Base-by-base conservation (phyloP, 495 filamentous ascomycete genomes). In the Podospora appendiculata region DNA sequence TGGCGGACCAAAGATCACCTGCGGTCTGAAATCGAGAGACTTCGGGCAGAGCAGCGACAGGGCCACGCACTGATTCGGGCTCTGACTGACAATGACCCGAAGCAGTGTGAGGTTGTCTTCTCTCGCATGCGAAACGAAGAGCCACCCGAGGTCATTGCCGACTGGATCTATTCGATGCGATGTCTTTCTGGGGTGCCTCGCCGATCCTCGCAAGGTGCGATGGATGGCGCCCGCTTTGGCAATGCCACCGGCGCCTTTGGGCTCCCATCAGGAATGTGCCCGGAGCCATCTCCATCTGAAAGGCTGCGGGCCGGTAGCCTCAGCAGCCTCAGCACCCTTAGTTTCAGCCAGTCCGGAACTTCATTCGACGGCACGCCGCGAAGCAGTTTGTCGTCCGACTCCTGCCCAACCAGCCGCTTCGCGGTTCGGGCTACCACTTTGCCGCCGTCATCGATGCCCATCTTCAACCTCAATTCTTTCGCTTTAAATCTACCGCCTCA, bases 1-100 rank as follows among this genome's bases (percentile, higher is more conserved):
- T 64, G 58, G 61, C 49, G 63, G 16, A 66, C 63, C 25, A 66
- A 66, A 49, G 63, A 64, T 51, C 63, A 66, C 40, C 43, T 66
- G n/a, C 53, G 63, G 17, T 64, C 58, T 34, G 63, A 66, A 47
- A 64, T 66, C 12, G 58, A 64, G 47, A 54, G 61, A 10, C 52
- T 66, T 34, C 56, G 61, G 38, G 46, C 52, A 1, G 63, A 64
- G 17, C 61, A 66, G 32, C 63, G 57, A 9, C 61, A 58, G 38
- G 56, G 56, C 16, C 54, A 60, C n/a, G 61, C 61, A 0, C 34
- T 66, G 8, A 59, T 66, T n/a, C 56, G 51, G 10, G 60, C 63
- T 1, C 58, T 66, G 8, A 52, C 51, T 3, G 58, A 64, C 54
- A 58, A 61, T 46, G 57, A 62, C 38, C 54, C 56, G 3, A 47